phyloP scores from a whole-genome alignment of 2,329 filamentous ascomycete genomes.

The Chaetomiaceae sp. region DNA sequence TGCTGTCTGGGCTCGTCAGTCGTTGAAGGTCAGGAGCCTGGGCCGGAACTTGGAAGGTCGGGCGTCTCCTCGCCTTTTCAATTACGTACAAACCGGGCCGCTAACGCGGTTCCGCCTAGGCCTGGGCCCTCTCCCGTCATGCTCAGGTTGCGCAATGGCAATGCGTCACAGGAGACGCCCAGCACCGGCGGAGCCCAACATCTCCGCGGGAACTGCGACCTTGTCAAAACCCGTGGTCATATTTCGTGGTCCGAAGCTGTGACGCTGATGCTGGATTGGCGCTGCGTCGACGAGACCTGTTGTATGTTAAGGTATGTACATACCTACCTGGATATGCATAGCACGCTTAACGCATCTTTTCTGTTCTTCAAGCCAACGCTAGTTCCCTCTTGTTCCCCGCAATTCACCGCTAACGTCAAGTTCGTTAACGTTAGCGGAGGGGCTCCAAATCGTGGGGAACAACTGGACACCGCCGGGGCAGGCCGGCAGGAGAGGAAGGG shows the following conservation, averaged over 20 bases:
- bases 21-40: conserved; percentile 1
- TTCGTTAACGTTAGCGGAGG: no score
- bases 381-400: conserved; percentile 15
- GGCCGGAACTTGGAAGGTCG: not conserved
- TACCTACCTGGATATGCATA: no score
- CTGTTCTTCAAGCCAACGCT: not conserved
- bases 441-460: conserved; percentile 16
- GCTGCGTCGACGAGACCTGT: not conserved
- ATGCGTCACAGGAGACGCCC: conserved; percentile 14
- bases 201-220: conserved; percentile 25
- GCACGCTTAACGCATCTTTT: no score
- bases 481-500: no score
- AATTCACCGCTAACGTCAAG: not conserved
- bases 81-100: conserved; percentile 31
- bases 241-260: not conserved
- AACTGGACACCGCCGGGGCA: not conserved
- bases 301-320: no score
- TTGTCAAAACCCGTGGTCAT: conserved; percentile 1
- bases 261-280: not conserved
- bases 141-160: conserved; percentile 16
- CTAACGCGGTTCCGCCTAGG: conserved; percentile 21
- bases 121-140: conserved; percentile 16
- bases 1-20: conserved; percentile 4
- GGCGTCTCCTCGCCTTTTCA: conserved; percentile 23
- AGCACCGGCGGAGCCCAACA: conserved; percentile 12